Evolutionary conservation across 2,329 filamentous ascomycete genomes (phyloP), one percentile per base, ranked within the genome.

Genomic region (Pestalotiopsis fici): DNA sequence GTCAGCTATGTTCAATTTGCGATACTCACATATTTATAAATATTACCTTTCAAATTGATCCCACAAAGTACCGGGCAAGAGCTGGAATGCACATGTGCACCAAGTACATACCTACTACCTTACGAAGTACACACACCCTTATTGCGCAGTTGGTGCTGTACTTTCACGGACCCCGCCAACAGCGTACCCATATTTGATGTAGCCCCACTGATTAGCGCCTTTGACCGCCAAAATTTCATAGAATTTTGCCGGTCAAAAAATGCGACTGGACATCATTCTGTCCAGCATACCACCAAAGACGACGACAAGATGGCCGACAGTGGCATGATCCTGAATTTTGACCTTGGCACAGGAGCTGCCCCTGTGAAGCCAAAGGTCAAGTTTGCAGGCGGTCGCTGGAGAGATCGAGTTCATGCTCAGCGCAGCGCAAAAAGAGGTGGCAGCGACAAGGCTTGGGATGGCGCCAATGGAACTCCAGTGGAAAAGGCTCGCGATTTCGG

Each of bases 241-340:
- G 59, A 67, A 67, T 64, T 67, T 61, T 67, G 66, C 65, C 69
- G 56, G 59, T 55, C 47, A 21, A 31, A 57, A 27, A 27, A n/a
- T 57, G 55, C 23, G 55, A 50, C 43, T 50, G 18, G 59, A 63
- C 35, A 50, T 43, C 31, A 35, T 35, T 35, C n/a, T 39, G 12
- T 12, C 39, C 43, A 50, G 21, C 43, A 9, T 21, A 57, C 55
- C 12, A 57, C 55, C 25, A 7, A 57, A 57, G 23, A 57, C 55
- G 27, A 57, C 27, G 37, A 66, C 68, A 76, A 67, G 69, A 98
- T 98, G 95, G 93, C 93, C 64, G 95, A 98, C 83, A 93, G 97
- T 90, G 94, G 94, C 73, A 92, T 99, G 89, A 87, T 98, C 67
- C 85, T 98, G 77, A 98, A 98, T 75, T 98, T 98, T 78, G 90